Evolutionary conservation across 441 rosid species (phyloP), one percentile per base, ranked within the genome.

Genomic region (Kokia cookei): DNA sequence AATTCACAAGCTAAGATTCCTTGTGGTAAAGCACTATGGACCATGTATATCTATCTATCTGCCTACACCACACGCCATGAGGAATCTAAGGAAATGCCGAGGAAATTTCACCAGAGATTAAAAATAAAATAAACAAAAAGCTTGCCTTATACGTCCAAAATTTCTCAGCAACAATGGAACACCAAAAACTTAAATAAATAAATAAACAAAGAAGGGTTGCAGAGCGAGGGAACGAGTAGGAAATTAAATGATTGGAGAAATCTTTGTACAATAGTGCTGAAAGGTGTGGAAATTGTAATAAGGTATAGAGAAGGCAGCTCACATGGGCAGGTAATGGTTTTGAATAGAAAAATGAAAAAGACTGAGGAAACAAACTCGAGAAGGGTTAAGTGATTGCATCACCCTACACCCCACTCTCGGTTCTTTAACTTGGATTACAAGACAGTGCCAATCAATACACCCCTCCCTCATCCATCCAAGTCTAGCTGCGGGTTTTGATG

Each of bases 1-100:
- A 81, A 69, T 73, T 79, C 79, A 78, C 63, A 70, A 71, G 81
- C 68, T 72, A 73, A 72, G 79, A 66, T 78, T 79, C 78, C 74
- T 65, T 65, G 69, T 24, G 47, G 63, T 65, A 73, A 60, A 22
- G 67, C 64, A 54, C 8, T 10, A 35, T 4, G 65, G 66, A 40
- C 74, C 29, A 55, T 62, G 53, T 63, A 45, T 32, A 32, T 32
- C 48, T 45, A 12, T 45, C 54, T 76, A 48, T 57, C 53, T 48
- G 62, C 79, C 78, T 74, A 55, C 57, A 66, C 59, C 69, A 24
- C 57, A 59, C 67, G 75, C 48, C 58, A 29, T 5, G 50, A 61
- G 43, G 75, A 72, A 72, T 59, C 45, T 50, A 40, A 37, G 50
- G 51, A 54, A 55, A 54, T 13, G n/a, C 8, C 13, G 62, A 15